Evolutionary conservation across 805 yeast species (phyloP).

Genomic region (Cyberlindnera subsufficiens): DNA sequence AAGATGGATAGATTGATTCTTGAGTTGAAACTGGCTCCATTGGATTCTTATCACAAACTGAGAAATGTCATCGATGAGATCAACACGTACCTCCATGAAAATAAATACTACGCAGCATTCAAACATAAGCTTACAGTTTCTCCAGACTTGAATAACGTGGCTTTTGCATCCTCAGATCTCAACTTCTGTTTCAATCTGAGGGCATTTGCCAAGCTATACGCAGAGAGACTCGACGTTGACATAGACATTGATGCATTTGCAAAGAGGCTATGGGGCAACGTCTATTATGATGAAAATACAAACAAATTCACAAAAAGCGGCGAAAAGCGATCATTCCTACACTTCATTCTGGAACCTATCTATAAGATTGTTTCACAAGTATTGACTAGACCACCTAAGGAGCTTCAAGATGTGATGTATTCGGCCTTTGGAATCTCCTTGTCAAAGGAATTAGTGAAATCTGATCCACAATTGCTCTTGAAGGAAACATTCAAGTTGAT

Average conservation of each 20-base stretch:
- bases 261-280: constrained; percentile 71
- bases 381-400: constrained; percentile 43
- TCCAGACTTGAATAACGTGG: constrained; percentile 60
- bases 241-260: constrained; percentile 38
- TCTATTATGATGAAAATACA: constrained; percentile 38
- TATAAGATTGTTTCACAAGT: constrained; percentile 67
- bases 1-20: constrained; percentile 82
- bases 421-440: constrained; percentile 41
- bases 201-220: constrained; percentile 54
- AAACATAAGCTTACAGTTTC: constrained; percentile 31
- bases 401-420: constrained; percentile 39
- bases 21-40: constrained; percentile 71
- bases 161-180: constrained; percentile 66
- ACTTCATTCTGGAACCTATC: constrained; percentile 73
- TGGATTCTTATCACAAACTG: constrained; percentile 68
- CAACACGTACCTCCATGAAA: constrained; percentile 43
- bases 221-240: constrained; percentile 26
- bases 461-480: constrained; percentile 58
- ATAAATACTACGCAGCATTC: constrained; percentile 23
- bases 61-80: constrained; percentile 54
- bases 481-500: constrained; percentile 46
- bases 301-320: constrained; percentile 38
- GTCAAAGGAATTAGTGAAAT: constrained; percentile 32
- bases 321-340: constrained; percentile 29
- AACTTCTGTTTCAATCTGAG: constrained; percentile 60